phyloP scores from a whole-genome alignment of 2,329 filamentous ascomycete genomes.

The Penicillium palitans region DNA sequence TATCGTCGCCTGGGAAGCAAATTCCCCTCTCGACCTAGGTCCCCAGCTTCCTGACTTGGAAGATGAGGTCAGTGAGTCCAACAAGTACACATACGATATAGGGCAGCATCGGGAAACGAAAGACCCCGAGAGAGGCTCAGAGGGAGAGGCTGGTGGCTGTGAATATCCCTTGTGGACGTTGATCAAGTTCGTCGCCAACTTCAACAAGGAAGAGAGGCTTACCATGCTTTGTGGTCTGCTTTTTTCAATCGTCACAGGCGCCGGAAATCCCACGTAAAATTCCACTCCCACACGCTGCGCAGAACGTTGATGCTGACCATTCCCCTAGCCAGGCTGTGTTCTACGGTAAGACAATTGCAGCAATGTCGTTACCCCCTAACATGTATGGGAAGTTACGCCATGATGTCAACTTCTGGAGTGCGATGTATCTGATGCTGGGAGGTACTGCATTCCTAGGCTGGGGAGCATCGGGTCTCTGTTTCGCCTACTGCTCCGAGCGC shows the following conservation, averaged over 20 bases:
- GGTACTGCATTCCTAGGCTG: neutral
- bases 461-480: conserved; percentile 61
- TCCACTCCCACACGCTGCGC: conserved; percentile 68
- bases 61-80: neutral
- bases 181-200: conserved; percentile 10
- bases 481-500: conserved; percentile 80
- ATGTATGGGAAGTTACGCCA: neutral
- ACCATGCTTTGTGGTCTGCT: conserved; percentile 45
- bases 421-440: conserved; percentile 8
- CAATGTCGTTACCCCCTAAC: conserved; percentile 32
- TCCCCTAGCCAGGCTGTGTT: conserved; percentile 77
- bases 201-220: conserved; percentile 5
- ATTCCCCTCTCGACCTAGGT: neutral
- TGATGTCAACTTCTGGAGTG: conserved; percentile 5
- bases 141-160: conserved; percentile 34
- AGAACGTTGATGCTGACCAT: neutral
- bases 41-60: neutral
- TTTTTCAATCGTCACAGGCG: conserved; percentile 2
- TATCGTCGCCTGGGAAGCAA: conserved; percentile 23
- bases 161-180: conserved; percentile 63
- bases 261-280: conserved; percentile 47
- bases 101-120: conserved; percentile 18
- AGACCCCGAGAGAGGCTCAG: conserved; percentile 24
- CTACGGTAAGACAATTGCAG: conserved; percentile 57
- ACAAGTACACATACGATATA: neutral